Evolutionary conservation across 805 yeast species (phyloP).

Genomic region (Wickerhamomyces bisporus): DNA sequence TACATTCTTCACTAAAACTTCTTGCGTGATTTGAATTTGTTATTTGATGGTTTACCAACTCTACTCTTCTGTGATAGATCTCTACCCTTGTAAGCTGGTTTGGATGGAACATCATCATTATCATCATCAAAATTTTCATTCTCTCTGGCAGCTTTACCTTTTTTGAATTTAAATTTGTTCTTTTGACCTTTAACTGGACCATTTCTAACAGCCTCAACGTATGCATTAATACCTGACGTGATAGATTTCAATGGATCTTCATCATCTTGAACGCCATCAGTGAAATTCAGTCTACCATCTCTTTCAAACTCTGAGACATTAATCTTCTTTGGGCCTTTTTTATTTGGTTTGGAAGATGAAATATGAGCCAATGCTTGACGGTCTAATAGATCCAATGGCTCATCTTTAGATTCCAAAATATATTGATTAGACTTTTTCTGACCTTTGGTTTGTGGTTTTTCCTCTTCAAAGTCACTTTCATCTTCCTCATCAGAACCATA

Average conservation of each 20-base stretch:
- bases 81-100: conserved; percentile 12
- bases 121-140: conserved; percentile 52
- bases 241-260: conserved; percentile 44
- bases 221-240: conserved; percentile 75
- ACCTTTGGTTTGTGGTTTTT: conserved; percentile 25
- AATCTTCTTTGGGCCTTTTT: conserved; percentile 39
- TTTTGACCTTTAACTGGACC: conserved; percentile 94
- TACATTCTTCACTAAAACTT: conserved; percentile 39
- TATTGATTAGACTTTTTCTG: conserved; percentile 46
- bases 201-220: conserved; percentile 86
- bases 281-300: conserved; percentile 66
- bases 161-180: conserved; percentile 84
- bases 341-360: conserved; percentile 75
- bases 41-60: conserved; percentile 25
- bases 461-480: conserved; percentile 36
- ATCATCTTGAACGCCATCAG: conserved; percentile 36
- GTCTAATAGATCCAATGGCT: conserved; percentile 88
- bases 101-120: conserved; percentile 30
- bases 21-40: conserved; percentile 53
- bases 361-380: conserved; percentile 80
- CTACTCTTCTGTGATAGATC: conserved; percentile 12
- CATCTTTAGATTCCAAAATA: conserved; percentile 67
- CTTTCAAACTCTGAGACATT: conserved; percentile 32
- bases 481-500: conserved; percentile 67
- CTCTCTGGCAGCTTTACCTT: conserved; percentile 47